phyloP scores from a whole-genome alignment of 208 protist species.

The Phytomonas francai region DNA sequence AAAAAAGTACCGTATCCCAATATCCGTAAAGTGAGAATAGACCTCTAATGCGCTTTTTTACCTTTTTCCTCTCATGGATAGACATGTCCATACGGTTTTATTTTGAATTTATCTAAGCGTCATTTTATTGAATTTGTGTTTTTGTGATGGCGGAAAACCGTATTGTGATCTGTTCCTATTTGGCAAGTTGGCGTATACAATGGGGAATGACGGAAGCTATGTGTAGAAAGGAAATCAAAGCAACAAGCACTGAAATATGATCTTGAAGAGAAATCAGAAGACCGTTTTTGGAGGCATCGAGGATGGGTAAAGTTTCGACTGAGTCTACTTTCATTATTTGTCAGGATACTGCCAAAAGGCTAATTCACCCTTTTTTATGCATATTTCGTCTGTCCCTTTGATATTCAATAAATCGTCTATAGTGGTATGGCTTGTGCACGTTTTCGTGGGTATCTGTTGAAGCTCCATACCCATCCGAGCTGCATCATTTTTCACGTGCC shows the following conservation, averaged over 20 bases:
- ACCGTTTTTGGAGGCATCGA: not conserved
- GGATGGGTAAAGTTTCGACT: not conserved
- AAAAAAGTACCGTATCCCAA: not conserved
- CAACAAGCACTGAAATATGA: not conserved
- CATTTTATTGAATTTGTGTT: not conserved
- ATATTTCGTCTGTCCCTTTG: not conserved
- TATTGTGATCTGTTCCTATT: not conserved
- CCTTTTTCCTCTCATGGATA: not conserved
- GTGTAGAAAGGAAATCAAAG: not conserved
- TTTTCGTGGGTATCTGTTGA: constrained; percentile 87
- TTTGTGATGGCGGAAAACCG: not conserved
- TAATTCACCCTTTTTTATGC: not conserved
- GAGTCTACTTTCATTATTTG: not conserved
- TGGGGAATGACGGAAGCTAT: not conserved
- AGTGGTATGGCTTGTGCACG: constrained; percentile 45
- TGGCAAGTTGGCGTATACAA: not conserved
- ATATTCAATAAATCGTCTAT: not conserved
- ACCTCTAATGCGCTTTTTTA: not conserved
- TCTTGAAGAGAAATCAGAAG: not conserved
- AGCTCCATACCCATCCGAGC: constrained; percentile 90
- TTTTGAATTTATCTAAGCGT: not conserved
- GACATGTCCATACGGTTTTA: not conserved
- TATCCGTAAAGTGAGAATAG: not conserved
- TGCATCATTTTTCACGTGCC: constrained; percentile 75
- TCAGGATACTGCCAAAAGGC: not conserved